Base-by-base conservation (phyloP, 805 yeast species). In the Schwanniomyces sp. region DNA sequence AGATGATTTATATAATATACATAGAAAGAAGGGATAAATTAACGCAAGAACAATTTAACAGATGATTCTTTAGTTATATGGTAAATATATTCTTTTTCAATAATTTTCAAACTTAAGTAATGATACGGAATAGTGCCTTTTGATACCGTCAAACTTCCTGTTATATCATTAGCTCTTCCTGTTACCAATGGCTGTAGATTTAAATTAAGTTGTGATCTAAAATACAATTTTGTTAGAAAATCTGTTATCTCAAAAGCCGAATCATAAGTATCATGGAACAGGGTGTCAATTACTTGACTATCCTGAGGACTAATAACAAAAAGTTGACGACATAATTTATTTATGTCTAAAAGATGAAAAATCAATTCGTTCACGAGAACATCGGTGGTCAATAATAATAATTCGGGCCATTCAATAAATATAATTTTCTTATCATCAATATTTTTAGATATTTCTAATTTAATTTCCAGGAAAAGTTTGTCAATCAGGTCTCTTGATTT, bases 101-200 rank as follows among this genome's bases (percentile, higher is more conserved):
- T 52, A 0, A 82, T 74, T 26, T 46, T 46, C 24, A 53, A 45
- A 2, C 54, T 53, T 0, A 58, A 39, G 1, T 53, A 52, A 4
- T 57, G 55, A n/a, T 53, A 52, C 3, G 75, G 66, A 2, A 72
- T 49, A 2, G 82, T 70, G 0, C 96, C 96, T 43, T 67, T 69
- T 0, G 84, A 65, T 0, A 90, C 74, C 0, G 79, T 72, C 36
- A 90, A 59, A 4, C 84, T 74, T 1, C 96, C 96, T 0, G 96
- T 85, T 2, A 88, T 79, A 60, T 90, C 96, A 40, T 79, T 80
- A 0, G 96, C 96, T 55, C 89, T 74, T 0, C 96, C 96, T 0
- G 96, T 88, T 3, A 79, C 73, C 49, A 90, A 67, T 1, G 96
- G 91, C 55, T 80, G 78, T 30, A 89, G 59, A 17, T 76, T 71